Evolutionary conservation across 805 yeast species (phyloP).

Genomic region (Starmerella potacharoeniae): DNA sequence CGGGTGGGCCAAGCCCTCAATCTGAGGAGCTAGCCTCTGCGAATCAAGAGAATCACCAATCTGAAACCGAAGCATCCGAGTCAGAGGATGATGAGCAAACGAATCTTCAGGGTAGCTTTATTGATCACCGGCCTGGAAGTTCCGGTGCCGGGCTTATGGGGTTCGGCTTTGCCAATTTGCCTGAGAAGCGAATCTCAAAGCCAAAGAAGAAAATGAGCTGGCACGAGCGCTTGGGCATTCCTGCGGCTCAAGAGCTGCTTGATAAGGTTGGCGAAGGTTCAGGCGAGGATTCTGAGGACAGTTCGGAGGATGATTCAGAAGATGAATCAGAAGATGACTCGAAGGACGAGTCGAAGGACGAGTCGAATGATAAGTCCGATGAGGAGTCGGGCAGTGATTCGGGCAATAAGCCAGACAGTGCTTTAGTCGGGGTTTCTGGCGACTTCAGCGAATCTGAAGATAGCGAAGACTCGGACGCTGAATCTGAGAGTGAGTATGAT

Average conservation of each 20-base stretch:
- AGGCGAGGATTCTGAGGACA: neutral
- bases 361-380: constrained; percentile 32
- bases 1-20: too few species aligned
- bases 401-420: constrained; percentile 14
- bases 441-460: constrained; percentile 12
- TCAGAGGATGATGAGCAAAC: neutral
- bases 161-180: constrained; percentile 34
- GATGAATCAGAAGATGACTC: constrained; percentile 34
- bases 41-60: too few species aligned
- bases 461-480: constrained; percentile 28
- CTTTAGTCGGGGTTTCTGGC: neutral
- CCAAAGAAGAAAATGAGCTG: constrained; percentile 16
- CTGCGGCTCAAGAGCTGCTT: constrained; percentile 15
- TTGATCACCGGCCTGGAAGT: constrained; percentile 45
- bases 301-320: constrained; percentile 31
- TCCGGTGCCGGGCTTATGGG: constrained; percentile 40
- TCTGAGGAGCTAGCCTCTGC: too few species aligned
- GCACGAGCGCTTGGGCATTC: constrained; percentile 22
- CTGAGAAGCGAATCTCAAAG: constrained; percentile 17
- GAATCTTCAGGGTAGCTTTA: constrained; percentile 31
- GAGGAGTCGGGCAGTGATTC: constrained; percentile 40
- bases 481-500: constrained; percentile 1
- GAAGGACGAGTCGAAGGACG: constrained; percentile 32
- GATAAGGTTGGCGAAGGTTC: neutral
- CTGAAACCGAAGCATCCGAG: neutral